A percentile compares a stretch with the other conserved stretches of the same genome.
These are phyloP conservation scores for Raddia distichophylla DNA, from an alignment of 176 grass and related monocot genomes.

Conservation along the genomic window DNA sequence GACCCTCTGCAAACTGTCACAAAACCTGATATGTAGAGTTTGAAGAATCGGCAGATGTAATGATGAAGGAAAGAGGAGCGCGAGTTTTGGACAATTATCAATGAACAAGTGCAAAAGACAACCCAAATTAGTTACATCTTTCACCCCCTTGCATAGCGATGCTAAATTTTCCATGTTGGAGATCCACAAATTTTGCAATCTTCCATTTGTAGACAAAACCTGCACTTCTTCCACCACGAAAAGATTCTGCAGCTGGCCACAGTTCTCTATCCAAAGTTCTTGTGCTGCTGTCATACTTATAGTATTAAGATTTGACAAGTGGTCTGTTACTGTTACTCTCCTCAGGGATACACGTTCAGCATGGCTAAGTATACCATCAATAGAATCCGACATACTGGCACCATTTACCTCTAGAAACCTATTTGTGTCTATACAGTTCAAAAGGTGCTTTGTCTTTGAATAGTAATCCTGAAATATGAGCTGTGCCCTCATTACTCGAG, in stretches of 20 bases:
- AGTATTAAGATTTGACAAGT: neutral
- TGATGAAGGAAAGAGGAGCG: neutral
- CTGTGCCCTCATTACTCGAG: neutral
- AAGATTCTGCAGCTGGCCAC: conserved; percentile 15
- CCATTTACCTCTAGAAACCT: conserved; percentile 32
- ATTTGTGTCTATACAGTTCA: too few relatives aligned
- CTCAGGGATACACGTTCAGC: conserved; percentile 36
- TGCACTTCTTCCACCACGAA: neutral
- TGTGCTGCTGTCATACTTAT: conserved; percentile 16
- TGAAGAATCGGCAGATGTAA: conserved; percentile 10
- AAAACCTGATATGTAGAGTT: conserved; percentile 24
- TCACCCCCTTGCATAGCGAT: conserved; percentile 13
- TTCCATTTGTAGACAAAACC: neutral
- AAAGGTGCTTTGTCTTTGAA: neutral
- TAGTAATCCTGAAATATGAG: neutral
- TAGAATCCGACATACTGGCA: neutral
- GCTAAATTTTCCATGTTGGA: conserved; percentile 37
- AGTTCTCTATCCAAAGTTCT: conserved; percentile 35
- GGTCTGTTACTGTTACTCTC: neutral
- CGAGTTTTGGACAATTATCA: conserved; percentile 37
- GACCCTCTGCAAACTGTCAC: conserved; percentile 23
- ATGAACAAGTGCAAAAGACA: conserved; percentile 33
- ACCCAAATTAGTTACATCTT: conserved; percentile 28
- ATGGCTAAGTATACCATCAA: conserved; percentile 21
- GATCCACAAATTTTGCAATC: conserved; percentile 23